Percentiles rank a stretch among this genome's conserved stretches.
Evolutionary conservation across 202 grass and related monocot species (phyloP).

Genomic region (Schoenoplectus triqueter): DNA sequence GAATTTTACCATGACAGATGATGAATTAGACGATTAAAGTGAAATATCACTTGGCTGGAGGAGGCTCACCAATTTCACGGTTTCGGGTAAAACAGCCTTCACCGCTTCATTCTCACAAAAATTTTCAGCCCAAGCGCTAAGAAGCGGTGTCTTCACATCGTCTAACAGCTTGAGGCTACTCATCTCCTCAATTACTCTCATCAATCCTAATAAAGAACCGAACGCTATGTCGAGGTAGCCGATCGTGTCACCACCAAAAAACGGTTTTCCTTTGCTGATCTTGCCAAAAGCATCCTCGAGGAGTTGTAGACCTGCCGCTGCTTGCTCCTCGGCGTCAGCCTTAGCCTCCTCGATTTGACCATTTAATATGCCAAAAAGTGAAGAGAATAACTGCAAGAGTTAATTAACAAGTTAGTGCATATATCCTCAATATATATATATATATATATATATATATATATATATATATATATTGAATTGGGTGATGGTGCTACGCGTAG

Average conservation of each 20-base stretch:
- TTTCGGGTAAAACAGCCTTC: conserved; percentile 43
- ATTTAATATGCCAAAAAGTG: conserved; percentile 40
- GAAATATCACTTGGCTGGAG: background rate
- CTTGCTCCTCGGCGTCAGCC: conserved; percentile 10
- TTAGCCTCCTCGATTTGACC: conserved; percentile 40
- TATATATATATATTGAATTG: too few relatives aligned
- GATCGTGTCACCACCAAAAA: conserved; percentile 47
- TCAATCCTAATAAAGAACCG: conserved; percentile 52
- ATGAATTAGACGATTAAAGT: background rate
- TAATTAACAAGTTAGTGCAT: background rate
- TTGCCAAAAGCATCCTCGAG: conserved; percentile 51
- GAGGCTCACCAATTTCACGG: conserved; percentile 39
- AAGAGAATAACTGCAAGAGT: conserved; percentile 37
- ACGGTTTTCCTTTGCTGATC: conserved; percentile 30
- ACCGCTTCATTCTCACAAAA: conserved; percentile 23
- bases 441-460: too few relatives aligned
- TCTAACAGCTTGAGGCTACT: conserved; percentile 43
- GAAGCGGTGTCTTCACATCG: conserved; percentile 29
- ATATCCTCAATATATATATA: too few relatives aligned
- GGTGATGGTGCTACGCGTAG: too few relatives aligned
- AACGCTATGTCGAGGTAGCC: conserved; percentile 55
- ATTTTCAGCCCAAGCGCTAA: conserved; percentile 42
- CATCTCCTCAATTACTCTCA: conserved; percentile 47
- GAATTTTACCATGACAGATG: background rate
- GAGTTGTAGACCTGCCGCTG: conserved; percentile 27